These are phyloP conservation scores for Vicia sativa DNA, from an alignment of 306 rosid genomes.

Conservation along the genomic window DNA sequence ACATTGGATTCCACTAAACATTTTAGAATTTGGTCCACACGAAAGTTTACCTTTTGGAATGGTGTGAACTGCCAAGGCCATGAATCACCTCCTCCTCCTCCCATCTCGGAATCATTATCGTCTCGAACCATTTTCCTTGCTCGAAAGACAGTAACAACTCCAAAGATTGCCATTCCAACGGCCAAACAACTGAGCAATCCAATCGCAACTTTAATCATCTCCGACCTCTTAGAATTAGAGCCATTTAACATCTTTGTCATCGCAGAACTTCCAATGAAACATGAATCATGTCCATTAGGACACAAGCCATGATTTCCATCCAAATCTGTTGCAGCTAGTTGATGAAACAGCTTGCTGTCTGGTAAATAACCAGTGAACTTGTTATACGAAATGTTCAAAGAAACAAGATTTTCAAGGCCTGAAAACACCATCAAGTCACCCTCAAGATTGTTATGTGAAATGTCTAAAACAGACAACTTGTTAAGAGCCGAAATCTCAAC, in stretches of 20 bases:
- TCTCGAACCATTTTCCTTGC: conserved; percentile 54
- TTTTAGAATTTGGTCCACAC: conserved; percentile 67
- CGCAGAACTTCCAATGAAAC: conserved; percentile 56
- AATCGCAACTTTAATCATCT: conserved; percentile 58
- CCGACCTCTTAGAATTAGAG: conserved; percentile 43
- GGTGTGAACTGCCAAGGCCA: conserved; percentile 89
- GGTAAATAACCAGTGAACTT: conserved; percentile 78
- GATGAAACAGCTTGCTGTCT: conserved; percentile 72
- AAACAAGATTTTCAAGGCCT: conserved; percentile 72
- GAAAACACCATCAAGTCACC: conserved; percentile 69
- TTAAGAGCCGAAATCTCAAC: conserved; percentile 63
- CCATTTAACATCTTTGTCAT: conserved; percentile 35
- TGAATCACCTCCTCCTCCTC: conserved; percentile 56
- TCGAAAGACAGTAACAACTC: conserved; percentile 52
- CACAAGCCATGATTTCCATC: conserved; percentile 78
- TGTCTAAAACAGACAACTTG: conserved; percentile 73
- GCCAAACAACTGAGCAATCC: conserved; percentile 62
- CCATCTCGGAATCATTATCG: conserved; percentile 71
- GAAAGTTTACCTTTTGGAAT: conserved; percentile 81
- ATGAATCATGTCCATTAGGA: conserved; percentile 58
- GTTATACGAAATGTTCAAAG: conserved; percentile 81
- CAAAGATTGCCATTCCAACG: conserved; percentile 62
- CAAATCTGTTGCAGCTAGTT: conserved; percentile 58
- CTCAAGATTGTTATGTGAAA: conserved; percentile 72
- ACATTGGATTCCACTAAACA: conserved; percentile 76